Evolutionary conservation across 2,329 filamentous ascomycete genomes (phyloP), one percentile per base, ranked within the genome.

Genomic region (Sarocladium kiliense): DNA sequence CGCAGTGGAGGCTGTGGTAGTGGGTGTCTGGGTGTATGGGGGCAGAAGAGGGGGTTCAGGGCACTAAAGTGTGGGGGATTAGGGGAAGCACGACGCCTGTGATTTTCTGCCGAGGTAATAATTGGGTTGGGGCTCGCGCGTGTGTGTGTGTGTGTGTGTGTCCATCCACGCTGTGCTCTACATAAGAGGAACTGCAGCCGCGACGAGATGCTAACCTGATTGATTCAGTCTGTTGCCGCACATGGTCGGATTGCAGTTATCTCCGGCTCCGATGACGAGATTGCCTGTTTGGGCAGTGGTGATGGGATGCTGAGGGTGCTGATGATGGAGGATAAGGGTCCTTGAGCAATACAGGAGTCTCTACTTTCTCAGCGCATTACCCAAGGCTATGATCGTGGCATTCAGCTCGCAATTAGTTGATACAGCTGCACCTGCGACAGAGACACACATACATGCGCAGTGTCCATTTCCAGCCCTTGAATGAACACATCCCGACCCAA

Each of bases 81-180:
- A n/a, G n/a, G n/a, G n/a, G n/a, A n/a, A n/a, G n/a, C n/a, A n/a
- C n/a, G n/a, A n/a, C 18, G 41, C 21, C 21, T 44, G 44, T 21
- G n/a, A 47, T n/a, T 6, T 44, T 47, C 23, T 47, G 25, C 44
- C 44, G 44, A 47, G 44, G 44, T 47, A 47, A 47, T 27, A n/a
- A n/a, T n/a, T n/a, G n/a, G n/a, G n/a, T n/a, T n/a, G n/a, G n/a
- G n/a, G n/a, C n/a, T n/a, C n/a, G n/a, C n/a, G n/a, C n/a, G n/a
- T n/a, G n/a, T n/a, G n/a, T n/a, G n/a, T n/a, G n/a, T n/a, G n/a
- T n/a, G n/a, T n/a, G n/a, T n/a, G n/a, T n/a, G n/a, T n/a, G n/a
- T n/a, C n/a, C n/a, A n/a, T n/a, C n/a, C n/a, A n/a, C n/a, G n/a
- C n/a, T n/a, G n/a, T n/a, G n/a, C n/a, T n/a, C n/a, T n/a, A n/a